These are phyloP conservation scores for Kentomonas sorsogonicus DNA, from an alignment of 208 protist genomes.

Conservation along the genomic window DNA sequence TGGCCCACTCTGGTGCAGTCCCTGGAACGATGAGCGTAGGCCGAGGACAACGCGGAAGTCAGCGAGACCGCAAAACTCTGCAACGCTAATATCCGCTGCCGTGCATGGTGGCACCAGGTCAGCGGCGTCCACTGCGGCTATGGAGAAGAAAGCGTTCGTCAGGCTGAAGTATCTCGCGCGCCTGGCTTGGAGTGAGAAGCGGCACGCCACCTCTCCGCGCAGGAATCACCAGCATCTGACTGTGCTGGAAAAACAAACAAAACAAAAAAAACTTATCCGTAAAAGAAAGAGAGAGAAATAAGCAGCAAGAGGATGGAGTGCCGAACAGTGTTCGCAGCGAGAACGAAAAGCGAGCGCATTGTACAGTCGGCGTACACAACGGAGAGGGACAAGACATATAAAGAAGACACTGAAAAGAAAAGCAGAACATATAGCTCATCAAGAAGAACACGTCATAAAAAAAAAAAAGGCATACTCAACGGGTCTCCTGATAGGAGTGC, in stretches of 20 bases:
- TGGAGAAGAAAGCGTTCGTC: conserved; percentile 55
- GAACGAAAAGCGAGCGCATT: too few species aligned
- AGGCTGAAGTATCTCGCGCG: conserved; percentile 37
- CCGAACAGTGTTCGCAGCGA: too few species aligned
- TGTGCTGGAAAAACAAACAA: too few species aligned
- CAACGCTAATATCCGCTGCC: conserved; percentile 26
- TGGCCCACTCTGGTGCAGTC: conserved; percentile 49
- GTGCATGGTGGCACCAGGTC: conserved; percentile 43
- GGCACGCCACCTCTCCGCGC: conserved; percentile 50
- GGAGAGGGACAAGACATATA: background rate
- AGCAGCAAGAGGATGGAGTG: too few species aligned
- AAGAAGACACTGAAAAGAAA: background rate
- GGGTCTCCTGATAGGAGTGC: too few species aligned
- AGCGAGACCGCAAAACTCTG: conserved; percentile 48
- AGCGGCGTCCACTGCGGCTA: conserved; percentile 66
- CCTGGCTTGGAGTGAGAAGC: conserved; percentile 60
- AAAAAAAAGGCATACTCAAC: background rate
- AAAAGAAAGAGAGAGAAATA: background rate
- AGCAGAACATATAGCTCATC: background rate
- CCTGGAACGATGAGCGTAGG: conserved; percentile 54
- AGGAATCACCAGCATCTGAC: conserved; percentile 58
- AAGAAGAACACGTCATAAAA: background rate
- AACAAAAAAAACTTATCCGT: background rate
- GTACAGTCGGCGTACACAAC: too few species aligned
- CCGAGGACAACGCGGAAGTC: conserved; percentile 61